Percentiles rank a stretch among this genome's conserved stretches.
These are phyloP conservation scores for Zymoseptoria tritici DNA, from an alignment of 2,329 filamentous ascomycete species.

Conservation along the genomic window DNA sequence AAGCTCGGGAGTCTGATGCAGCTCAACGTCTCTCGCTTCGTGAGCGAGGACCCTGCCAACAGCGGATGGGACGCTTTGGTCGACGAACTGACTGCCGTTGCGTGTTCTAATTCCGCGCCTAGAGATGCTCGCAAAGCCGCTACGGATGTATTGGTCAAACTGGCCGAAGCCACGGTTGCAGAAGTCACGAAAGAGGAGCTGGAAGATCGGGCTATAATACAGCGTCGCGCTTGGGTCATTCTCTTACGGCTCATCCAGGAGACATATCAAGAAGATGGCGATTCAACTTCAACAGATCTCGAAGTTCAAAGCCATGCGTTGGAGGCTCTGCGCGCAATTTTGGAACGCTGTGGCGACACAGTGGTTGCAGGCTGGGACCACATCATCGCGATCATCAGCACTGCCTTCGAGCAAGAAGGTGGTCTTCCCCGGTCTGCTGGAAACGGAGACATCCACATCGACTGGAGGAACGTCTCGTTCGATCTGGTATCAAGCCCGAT, in stretches of 20 bases:
- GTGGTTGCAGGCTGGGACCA: conserved; percentile 78
- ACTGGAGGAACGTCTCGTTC: conserved; percentile 24
- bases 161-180: conserved; percentile 43
- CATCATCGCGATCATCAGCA: conserved; percentile 77
- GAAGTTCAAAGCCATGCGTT: conserved; percentile 67
- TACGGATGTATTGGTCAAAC: conserved; percentile 43
- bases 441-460: conserved; percentile 14
- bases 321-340: conserved; percentile 57
- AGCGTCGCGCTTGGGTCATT: conserved; percentile 26
- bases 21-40: conserved; percentile 51
- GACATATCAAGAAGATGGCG: conserved; percentile 23
- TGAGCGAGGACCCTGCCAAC: conserved; percentile 55
- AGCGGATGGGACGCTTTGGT: conserved; percentile 72
- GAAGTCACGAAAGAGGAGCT: conserved; percentile 45
- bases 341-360: conserved; percentile 83
- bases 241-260: conserved; percentile 42
- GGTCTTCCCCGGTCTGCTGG: conserved; percentile 3
- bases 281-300: conserved; percentile 24
- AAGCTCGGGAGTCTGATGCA: conserved; percentile 41
- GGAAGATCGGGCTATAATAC: conserved; percentile 21
- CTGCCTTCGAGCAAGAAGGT: conserved; percentile 55
- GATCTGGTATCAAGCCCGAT: conserved; percentile 59
- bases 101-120: conserved; percentile 33
- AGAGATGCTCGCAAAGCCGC: conserved; percentile 42
- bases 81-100: conserved; percentile 45